Base-by-base conservation (phyloP, 208 protist species). In the Leishmania gerbilli region DNA sequence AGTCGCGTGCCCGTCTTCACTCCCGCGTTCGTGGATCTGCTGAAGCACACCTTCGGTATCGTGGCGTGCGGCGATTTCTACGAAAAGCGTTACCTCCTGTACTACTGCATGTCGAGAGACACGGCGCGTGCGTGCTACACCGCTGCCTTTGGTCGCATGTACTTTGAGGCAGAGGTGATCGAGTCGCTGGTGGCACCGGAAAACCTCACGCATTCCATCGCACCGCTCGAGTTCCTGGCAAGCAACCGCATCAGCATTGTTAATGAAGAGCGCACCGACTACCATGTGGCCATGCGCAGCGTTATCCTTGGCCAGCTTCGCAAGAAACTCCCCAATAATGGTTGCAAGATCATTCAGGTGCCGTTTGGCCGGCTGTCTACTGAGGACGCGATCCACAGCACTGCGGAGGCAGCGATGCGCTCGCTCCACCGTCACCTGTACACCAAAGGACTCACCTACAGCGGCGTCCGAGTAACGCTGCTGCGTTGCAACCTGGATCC, bases 311-410 rank as follows among this genome's bases (percentile, higher is more conserved):
- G 51, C n/a, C 45, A 62, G 2, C n/a, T 76, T 21, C 72, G 72
- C 42, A 55, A 19, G 27, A 60, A 53, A 45, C 21, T 53, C 17
- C 8, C 24, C 45, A 74, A 15, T 27, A 19, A 17, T 74, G 45
- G 69, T 45, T 74, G 42, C 69, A 45, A 31, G 47, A 19, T 53
- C 19, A 53, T 27, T 34, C 69, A 74, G 37, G 53, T 90, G 67
- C 19, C 79, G 27, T 95, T 90, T 79, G 94, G 94, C 55, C 91
- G 94, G 15, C 80, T 97, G 11, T 79, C 87, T 40, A 88, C 83
- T 2, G 91, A 94, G 27, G 89, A 80, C 45, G 80, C 92, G 58
- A 88, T 97, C 58, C 34, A 92, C n/a, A 75, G 85, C 76, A 7
- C 27, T 40, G 75, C 60, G 53, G 75, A 79, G 42, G 24, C 37